These are phyloP conservation scores for Chenopodium quinoa DNA, from an alignment of 148 eudicot species.

Conservation along the genomic window DNA sequence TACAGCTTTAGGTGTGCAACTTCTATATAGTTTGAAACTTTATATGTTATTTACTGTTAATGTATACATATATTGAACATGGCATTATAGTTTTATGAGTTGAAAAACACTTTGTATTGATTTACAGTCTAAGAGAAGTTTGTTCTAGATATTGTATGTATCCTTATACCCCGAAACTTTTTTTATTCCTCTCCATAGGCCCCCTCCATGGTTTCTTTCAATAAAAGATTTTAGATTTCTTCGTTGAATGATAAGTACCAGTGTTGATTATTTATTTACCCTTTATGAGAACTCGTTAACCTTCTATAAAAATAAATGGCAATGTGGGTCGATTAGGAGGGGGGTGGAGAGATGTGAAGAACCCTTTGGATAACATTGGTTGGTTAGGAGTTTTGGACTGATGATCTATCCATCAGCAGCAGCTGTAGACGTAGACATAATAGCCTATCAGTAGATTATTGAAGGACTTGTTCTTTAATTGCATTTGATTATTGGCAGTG, in stretches of 20 bases:
- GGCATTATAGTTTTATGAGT: neutral
- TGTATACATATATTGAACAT: neutral
- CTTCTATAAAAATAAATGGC: too few species aligned
- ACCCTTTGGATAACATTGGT: neutral
- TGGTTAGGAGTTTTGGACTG: neutral
- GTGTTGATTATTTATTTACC: too few species aligned
- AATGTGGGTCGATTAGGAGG: too few species aligned
- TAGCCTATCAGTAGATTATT: neutral
- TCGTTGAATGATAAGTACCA: too few species aligned
- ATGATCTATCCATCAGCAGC: neutral
- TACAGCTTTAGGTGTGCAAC: slow-evolving; percentile 8
- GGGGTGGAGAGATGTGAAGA: too few species aligned
- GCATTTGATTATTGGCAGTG: neutral
- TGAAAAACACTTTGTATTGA: too few species aligned
- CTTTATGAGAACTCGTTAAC: too few species aligned
- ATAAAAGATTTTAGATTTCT: too few species aligned
- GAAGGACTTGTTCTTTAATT: neutral
- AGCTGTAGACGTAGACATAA: neutral
- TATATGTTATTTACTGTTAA: neutral
- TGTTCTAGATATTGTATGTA: too few species aligned
- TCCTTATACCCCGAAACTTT: too few species aligned
- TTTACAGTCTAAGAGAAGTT: neutral
- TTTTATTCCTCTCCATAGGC: too few species aligned
- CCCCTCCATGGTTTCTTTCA: too few species aligned
- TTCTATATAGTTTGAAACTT: neutral